Evolutionary conservation across 768 basidiomycete genomes (phyloP).

Genomic region (Boletus tylopilopsis): DNA sequence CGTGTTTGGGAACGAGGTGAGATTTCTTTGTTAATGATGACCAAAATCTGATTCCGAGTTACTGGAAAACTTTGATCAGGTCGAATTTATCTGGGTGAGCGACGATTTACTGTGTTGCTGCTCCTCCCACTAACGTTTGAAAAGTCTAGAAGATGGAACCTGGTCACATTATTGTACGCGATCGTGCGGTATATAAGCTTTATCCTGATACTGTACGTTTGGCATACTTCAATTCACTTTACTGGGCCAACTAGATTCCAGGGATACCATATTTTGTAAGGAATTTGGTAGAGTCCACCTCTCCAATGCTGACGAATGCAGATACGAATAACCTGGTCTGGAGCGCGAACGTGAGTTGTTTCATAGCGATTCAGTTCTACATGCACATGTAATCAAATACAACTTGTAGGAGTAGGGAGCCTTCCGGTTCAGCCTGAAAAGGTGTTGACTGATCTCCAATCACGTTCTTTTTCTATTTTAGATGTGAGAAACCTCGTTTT

Average conservation of each 20-base stretch:
- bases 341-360: conserved; percentile 7
- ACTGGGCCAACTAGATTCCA: background rate
- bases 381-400: background rate
- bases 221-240: background rate
- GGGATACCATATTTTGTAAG: conserved; percentile 11
- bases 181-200: conserved; percentile 20
- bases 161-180: conserved; percentile 14
- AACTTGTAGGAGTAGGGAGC: conserved; percentile 10
- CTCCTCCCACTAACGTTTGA: background rate
- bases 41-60: too few relatives aligned
- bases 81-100: conserved; percentile 20
- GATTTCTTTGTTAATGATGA: too few relatives aligned
- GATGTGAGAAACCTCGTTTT: conserved; percentile 8
- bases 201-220: conserved; percentile 10
- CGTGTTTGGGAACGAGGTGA: conserved; percentile 9
- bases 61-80: conserved; percentile 4
- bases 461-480: background rate
- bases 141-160: conserved; percentile 17
- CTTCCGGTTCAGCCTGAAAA: background rate
- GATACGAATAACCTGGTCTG: conserved; percentile 6
- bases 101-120: background rate
- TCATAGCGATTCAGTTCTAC: background rate
- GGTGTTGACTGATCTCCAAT: background rate
- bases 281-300: background rate
- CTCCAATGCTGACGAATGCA: conserved; percentile 1